Base-by-base conservation (phyloP, 139 green algal species). In the Gonium pectorale region DNA sequence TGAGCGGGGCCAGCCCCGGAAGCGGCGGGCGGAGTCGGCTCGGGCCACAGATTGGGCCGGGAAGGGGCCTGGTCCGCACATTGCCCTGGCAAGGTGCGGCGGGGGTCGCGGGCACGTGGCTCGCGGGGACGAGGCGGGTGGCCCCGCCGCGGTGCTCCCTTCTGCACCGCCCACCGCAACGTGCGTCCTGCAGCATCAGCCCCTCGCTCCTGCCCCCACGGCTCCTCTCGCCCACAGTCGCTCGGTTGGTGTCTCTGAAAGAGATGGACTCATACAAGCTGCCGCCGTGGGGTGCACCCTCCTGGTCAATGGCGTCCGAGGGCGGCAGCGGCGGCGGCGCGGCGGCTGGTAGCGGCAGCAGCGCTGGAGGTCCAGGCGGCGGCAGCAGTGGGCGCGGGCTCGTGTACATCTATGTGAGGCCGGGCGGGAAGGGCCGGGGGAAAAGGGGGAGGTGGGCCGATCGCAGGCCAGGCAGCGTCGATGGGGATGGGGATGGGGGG, bases 231-330 rank as follows among this genome's bases (percentile, higher is more conserved):
- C 54, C 44, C 26, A 5, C 78, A 75, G 67, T 75, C n/a, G 86
- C 40, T 24, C 79, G 43, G 43, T 38, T 74, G 3, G 15, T 86
- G 13, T 63, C n/a, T 0, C 63, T 90, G 19, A 73, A 79, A n/a
- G 70, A 91, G 64, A 85, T 88, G 87, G 66, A 87, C 24, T 78
- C 63, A 0, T 35, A 86, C 22, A 51, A 40, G 63, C 51, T 89
- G 33, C 78, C 75, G 22, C 37, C 19, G 40, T 26, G 29, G n/a
- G 27, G 66, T 44, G 41, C 13, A 26, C 38, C 52, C 15, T 6
- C 8, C 44, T 27, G 31, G 21, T 44, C 22, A 22, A 17, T n/a
- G 11, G 70, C 49, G 15, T 64, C 8, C 43, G 33, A 11, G n/a
- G 62, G 9, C 33, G 63, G 9, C 35, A 70, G 22, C 63, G 35